A percentile compares a stretch with the other conserved stretches of the same genome.
These are phyloP conservation scores for Aspergillus nanangensis DNA, from an alignment of 495 filamentous ascomycete species.

Conservation along the genomic window DNA sequence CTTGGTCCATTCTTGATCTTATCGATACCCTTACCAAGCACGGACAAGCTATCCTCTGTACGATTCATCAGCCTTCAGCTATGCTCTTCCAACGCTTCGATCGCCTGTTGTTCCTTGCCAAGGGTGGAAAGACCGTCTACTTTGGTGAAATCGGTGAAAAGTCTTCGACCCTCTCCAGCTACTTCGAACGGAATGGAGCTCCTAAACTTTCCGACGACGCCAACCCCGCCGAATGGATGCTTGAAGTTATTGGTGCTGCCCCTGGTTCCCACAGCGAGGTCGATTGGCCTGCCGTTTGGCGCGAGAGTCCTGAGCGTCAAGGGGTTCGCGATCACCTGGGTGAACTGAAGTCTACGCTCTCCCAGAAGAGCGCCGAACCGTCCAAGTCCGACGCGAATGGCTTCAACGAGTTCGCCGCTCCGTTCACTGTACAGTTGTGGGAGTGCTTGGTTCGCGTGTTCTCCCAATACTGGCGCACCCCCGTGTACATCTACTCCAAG, in stretches of 20 bases:
- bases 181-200: slow-evolving; percentile 80
- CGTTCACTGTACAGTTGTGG: slow-evolving; percentile 47
- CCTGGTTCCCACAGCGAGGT: slow-evolving; percentile 72
- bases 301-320: slow-evolving; percentile 65
- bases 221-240: slow-evolving; percentile 95
- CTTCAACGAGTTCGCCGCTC: slow-evolving; percentile 50
- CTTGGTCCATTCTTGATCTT: slow-evolving; percentile 83
- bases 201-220: slow-evolving; percentile 63
- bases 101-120: slow-evolving; percentile 76
- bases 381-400: slow-evolving; percentile 24
- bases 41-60: slow-evolving; percentile 90
- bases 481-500: slow-evolving; percentile 58
- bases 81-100: slow-evolving; percentile 97
- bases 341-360: slow-evolving; percentile 57
- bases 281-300: slow-evolving; percentile 84
- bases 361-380: slow-evolving; percentile 35
- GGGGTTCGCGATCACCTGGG: slow-evolving; percentile 66
- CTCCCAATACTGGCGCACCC: slow-evolving; percentile 57
- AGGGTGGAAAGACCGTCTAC: slow-evolving; percentile 81
- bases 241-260: slow-evolving; percentile 88
- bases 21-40: slow-evolving; percentile 82
- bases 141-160: slow-evolving; percentile 86
- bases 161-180: slow-evolving; percentile 64
- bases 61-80: slow-evolving; percentile 93
- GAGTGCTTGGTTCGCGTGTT: slow-evolving; percentile 50